Evolutionary conservation across 345 rosid species (phyloP), one percentile per base, ranked within the genome.

Genomic region (Lumnitzera littorea): DNA sequence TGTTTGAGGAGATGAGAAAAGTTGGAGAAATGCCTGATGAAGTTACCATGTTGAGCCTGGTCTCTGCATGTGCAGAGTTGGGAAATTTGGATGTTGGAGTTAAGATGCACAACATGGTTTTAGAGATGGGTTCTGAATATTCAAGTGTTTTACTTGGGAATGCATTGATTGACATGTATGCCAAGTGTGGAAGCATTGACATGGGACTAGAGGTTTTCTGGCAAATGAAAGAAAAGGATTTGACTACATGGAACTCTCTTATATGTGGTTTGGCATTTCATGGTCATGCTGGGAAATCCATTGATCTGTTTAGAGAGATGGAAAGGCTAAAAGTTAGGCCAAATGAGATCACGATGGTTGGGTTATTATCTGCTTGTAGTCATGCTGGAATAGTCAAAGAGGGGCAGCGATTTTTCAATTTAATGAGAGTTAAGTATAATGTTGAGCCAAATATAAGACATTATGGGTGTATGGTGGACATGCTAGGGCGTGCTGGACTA

Each of bases 401-500:
- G 64, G 86, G 86, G 56, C 56, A 62, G 27, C 47, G 12, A 24
- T 78, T 62, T 61, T 81, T 75, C 55, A 12, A 60, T 43, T 63
- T 60, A 49, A 81, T 81, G 80, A 68, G 60, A 25, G 23, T 56
- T 12, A 15, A 55, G 17, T 81, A 72, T 55, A 12, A 50, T 55
- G 61, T 81, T 5, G 62, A 72, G 51, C 86, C 86, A 25, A 50
- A 64, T 48, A 59, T 74, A 25, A 77, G 74, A 62, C 80, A 78
- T 57, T 72, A 55, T 46, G 73, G 83, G 23, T 78, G 80, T 56
- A 75, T 75, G 80, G 86, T 81, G 73, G 86, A 81, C 63, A 69
- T 81, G 43, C 75, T 78, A 27, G 75, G 86, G 43, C 82, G 81
- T 46, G 78, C 79, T 3, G 83, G 83, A 36, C 68, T 57, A 55